Percentiles rank a stretch among this genome's conserved stretches.
These are phyloP conservation scores for Leishmania major DNA, from an alignment of 208 protist species.

Conservation along the genomic window DNA sequence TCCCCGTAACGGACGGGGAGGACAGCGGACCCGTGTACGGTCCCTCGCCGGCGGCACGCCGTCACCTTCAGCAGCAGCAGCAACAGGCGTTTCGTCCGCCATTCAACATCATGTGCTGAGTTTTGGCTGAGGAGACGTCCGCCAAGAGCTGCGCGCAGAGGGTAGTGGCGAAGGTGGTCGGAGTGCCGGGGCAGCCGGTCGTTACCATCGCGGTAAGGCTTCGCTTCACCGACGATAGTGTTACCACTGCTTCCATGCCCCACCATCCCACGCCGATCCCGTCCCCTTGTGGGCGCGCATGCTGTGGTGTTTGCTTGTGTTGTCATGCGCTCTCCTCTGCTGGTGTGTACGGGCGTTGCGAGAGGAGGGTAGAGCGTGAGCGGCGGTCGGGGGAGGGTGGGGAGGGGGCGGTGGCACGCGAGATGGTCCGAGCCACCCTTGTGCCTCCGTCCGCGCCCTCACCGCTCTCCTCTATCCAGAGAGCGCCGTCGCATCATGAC, in stretches of 20 bases:
- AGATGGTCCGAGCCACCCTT: not conserved
- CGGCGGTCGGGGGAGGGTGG: too few relatives aligned
- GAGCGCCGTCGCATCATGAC: not conserved
- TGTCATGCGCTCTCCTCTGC: not conserved
- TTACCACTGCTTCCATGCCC: not conserved
- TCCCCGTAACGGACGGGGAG: conserved; percentile 1
- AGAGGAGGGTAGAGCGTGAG: not conserved
- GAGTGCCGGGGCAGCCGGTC: not conserved
- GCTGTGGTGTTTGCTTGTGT: not conserved
- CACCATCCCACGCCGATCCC: not conserved
- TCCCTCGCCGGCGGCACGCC: conserved; percentile 21
- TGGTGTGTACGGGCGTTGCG: not conserved
- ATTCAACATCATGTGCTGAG: conserved; percentile 11
- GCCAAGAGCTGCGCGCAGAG: not conserved
- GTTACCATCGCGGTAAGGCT: not conserved
- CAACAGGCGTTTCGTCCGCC: conserved; percentile 13
- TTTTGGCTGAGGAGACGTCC: not conserved
- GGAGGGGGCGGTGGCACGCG: not conserved
- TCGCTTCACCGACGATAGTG: not conserved
- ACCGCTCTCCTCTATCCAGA: not conserved
- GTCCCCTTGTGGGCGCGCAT: not conserved
- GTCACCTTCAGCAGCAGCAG: conserved; percentile 22
- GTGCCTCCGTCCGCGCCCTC: not conserved
- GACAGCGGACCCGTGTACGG: conserved; percentile 29
- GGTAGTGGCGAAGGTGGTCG: not conserved